Evolutionary conservation across 345 rosid species (phyloP).

Genomic region (Hypericum androsaemum): DNA sequence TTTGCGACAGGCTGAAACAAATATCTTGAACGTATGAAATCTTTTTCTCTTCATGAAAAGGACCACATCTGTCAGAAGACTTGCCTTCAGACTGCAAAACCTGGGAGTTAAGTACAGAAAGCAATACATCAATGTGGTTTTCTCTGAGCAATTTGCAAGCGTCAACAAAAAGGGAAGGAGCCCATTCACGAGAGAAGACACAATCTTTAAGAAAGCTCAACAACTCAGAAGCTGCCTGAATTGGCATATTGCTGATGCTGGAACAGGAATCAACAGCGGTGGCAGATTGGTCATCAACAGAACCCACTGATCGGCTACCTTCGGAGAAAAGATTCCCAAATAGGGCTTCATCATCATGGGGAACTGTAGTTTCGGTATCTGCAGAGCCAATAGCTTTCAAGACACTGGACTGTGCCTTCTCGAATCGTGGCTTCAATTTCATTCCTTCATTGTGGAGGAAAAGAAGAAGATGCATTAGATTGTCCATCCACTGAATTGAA

Average conservation of each 20-base stretch:
- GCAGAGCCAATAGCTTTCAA: slow-evolving; percentile 45
- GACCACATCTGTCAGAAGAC: slow-evolving; percentile 33
- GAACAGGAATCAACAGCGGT: slow-evolving; percentile 37
- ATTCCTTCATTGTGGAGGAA: slow-evolving; percentile 76
- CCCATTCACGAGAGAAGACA: slow-evolving; percentile 65
- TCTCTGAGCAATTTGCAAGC: slow-evolving; percentile 48
- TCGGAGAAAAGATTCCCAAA: slow-evolving; percentile 94
- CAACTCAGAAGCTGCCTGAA: slow-evolving; percentile 68
- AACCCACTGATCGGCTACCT: slow-evolving; percentile 61
- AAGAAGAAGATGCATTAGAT: slow-evolving; percentile 51
- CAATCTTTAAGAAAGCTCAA: slow-evolving; percentile 64
- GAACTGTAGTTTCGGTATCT: slow-evolving; percentile 64
- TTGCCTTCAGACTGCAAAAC: slow-evolving; percentile 33
- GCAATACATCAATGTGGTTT: slow-evolving; percentile 67
- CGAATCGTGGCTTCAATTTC: slow-evolving; percentile 59
- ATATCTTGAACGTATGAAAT: slow-evolving; percentile 38
- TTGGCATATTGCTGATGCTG: slow-evolving; percentile 54
- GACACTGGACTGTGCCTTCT: slow-evolving; percentile 48
- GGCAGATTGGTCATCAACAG: slow-evolving; percentile 53
- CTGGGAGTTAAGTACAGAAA: slow-evolving; percentile 48
- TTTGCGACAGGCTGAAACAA: slow-evolving; percentile 60
- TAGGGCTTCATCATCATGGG: slow-evolving; percentile 95
- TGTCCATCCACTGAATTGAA: slow-evolving; percentile 71
- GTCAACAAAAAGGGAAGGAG: slow-evolving; percentile 55
- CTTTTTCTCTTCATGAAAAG: slow-evolving; percentile 52